Evolutionary conservation across 306 rosid species (phyloP), one percentile per base, ranked within the genome.

Genomic region (Vigna angularis): DNA sequence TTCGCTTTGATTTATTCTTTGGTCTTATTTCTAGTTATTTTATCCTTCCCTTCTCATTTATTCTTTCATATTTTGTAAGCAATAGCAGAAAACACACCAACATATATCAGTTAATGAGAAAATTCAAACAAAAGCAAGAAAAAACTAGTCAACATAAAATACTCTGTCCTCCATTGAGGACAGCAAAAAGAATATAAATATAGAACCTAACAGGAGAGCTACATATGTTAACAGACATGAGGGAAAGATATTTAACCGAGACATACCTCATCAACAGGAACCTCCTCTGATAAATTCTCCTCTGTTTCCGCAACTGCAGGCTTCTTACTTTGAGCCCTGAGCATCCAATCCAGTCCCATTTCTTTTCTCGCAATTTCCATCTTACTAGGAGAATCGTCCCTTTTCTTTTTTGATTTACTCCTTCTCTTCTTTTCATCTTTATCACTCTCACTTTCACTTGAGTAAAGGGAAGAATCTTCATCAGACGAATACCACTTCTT

Each of bases 281-380:
- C 84, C 77, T 89, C 91, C 74, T 88, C 89, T 1, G 73, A 77
- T 56, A 83, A 76, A 34, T 63, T 73, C 20, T 90, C 86, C 47
- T 49, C 67, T 71, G 80, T 30, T 68, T 83, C 89, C 9, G 50
- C 50, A 73, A 84, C 78, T 20, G 57, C 73, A 26, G 90, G 84
- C 66, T 63, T 72, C 78, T 79, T 86, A 73, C 77, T 91, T 77
- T 79, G 91, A 76, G 97, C 83, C 84, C 90, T 84, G 71, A 92
- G 97, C 98, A 92, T 95, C 98, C 98, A 95, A 75, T 95, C 93
- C 81, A 92, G 81, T 56, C 98, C 98, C 87, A 89, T 85, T 84
- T 88, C 95, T 79, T 86, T 93, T 83, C 98, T 93, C 2, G 49
- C 91, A 77, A 83, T 84, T 62, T 94, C 96, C 79, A 40, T 83